A percentile compares a stretch with the other conserved stretches of the same genome.
phyloP scores from a whole-genome alignment of 148 eudicot species.

The Camellia sinensis region DNA sequence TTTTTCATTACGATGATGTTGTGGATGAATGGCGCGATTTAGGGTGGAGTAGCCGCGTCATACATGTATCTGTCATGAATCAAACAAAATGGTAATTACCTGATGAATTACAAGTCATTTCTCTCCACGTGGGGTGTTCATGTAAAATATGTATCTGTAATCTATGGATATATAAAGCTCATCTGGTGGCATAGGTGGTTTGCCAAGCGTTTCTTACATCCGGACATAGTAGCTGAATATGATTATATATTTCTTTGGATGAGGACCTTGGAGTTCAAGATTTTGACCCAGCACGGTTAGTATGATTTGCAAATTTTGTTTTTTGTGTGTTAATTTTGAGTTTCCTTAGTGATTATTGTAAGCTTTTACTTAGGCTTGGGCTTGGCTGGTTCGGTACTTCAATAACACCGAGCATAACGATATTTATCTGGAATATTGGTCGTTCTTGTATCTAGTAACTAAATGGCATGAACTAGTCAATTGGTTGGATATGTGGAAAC shows the following conservation, averaged over 20 bases:
- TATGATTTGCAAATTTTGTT: background rate
- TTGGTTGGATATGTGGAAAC: background rate
- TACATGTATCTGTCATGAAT: slow-evolving; percentile 71
- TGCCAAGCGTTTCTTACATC: slow-evolving; percentile 88
- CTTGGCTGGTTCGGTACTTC: background rate
- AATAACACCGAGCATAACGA: background rate
- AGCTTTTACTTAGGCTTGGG: too few species aligned
- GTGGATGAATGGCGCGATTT: slow-evolving; percentile 76
- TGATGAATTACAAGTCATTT: background rate
- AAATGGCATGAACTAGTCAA: background rate
- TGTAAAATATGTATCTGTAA: background rate
- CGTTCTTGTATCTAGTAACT: background rate
- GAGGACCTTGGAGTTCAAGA: slow-evolving; percentile 72
- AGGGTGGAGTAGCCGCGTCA: slow-evolving; percentile 54
- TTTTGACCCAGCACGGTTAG: slow-evolving; percentile 66
- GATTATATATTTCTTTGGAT: slow-evolving; percentile 76
- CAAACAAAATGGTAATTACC: slow-evolving; percentile 74
- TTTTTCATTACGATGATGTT: slow-evolving; percentile 76
- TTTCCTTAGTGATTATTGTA: background rate
- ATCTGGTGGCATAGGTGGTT: slow-evolving; percentile 61
- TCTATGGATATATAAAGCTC: background rate
- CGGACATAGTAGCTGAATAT: slow-evolving; percentile 70
- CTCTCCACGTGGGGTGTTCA: background rate
- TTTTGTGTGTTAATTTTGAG: background rate
- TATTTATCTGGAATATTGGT: background rate